phyloP scores from a whole-genome alignment of 2,329 filamentous ascomycete genomes.

The Aspergillus floridensis region DNA sequence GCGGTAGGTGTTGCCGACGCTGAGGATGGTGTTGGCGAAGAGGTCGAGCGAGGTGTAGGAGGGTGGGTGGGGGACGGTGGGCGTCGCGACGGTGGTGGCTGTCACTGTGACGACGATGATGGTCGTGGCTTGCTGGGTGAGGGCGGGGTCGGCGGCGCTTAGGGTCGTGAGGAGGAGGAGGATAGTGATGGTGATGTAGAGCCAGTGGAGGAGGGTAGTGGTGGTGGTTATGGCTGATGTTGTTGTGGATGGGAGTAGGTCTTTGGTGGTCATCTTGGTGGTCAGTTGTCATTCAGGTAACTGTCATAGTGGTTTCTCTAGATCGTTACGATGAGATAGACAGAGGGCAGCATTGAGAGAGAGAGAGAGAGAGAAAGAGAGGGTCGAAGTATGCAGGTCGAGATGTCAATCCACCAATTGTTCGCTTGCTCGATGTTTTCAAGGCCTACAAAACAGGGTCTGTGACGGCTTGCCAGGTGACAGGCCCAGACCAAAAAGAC shows the following conservation, averaged over 20 bases:
- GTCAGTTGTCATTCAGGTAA: not conserved
- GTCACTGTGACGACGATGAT: slow-evolving; percentile 19
- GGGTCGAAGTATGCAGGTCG: not conserved
- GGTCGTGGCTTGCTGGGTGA: not conserved
- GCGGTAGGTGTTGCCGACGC: slow-evolving; percentile 66
- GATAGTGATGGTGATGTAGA: not conserved
- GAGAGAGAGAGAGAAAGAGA: not conserved
- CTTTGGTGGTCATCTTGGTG: not conserved
- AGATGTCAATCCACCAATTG: not conserved
- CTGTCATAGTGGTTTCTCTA: not conserved
- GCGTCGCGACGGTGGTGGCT: slow-evolving; percentile 23
- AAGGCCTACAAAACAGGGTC: too few species aligned
- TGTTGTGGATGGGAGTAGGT: not conserved
- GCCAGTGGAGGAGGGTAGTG: not conserved
- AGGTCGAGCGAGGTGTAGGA: slow-evolving; percentile 44
- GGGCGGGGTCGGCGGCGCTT: slow-evolving; percentile 1
- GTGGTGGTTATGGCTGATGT: not conserved
- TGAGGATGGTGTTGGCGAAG: slow-evolving; percentile 57
- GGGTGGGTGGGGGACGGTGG: slow-evolving; percentile 28
- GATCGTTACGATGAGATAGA: not conserved
- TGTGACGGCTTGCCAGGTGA: too few species aligned
- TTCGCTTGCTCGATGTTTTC: not conserved
- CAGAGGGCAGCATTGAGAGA: too few species aligned
- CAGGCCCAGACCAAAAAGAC: not conserved
- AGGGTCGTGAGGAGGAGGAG: slow-evolving; percentile 4